These are phyloP conservation scores for Symbiodinium pilosum DNA, from an alignment of 73 alveolate genomes.

Conservation along the genomic window DNA sequence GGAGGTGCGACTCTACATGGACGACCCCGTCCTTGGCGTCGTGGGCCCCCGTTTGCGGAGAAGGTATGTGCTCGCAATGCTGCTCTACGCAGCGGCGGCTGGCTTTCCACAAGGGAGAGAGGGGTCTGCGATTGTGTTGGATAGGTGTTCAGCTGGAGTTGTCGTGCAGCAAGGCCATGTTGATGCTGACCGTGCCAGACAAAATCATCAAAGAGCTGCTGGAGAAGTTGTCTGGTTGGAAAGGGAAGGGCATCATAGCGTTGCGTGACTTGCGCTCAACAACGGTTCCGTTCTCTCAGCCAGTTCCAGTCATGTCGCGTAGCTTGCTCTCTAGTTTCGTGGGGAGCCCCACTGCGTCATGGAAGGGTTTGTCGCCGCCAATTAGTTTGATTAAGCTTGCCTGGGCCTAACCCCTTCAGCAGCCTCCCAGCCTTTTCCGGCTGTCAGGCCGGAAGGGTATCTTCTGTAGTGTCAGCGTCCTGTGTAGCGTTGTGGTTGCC, in stretches of 20 bases:
- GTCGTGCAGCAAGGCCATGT: background rate
- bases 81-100: background rate
- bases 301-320: background rate
- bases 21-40: background rate
- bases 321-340: no score
- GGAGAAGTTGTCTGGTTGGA: background rate
- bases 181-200: background rate
- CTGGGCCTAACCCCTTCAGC: no score
- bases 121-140: background rate
- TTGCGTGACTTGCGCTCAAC: background rate
- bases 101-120: background rate
- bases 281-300: background rate
- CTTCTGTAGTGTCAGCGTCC: no score
- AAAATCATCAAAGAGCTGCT: background rate
- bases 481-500: no score
- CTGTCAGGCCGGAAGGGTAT: no score
- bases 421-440: no score
- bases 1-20: conserved; percentile 4
- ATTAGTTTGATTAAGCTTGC: no score
- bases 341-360: no score
- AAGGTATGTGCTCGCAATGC: background rate
- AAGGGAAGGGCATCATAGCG: background rate
- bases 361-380: no score
- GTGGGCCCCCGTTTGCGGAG: no score
- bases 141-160: background rate